These are phyloP conservation scores for Fusarium domesticum DNA, from an alignment of 2,329 filamentous ascomycete genomes.

Conservation along the genomic window DNA sequence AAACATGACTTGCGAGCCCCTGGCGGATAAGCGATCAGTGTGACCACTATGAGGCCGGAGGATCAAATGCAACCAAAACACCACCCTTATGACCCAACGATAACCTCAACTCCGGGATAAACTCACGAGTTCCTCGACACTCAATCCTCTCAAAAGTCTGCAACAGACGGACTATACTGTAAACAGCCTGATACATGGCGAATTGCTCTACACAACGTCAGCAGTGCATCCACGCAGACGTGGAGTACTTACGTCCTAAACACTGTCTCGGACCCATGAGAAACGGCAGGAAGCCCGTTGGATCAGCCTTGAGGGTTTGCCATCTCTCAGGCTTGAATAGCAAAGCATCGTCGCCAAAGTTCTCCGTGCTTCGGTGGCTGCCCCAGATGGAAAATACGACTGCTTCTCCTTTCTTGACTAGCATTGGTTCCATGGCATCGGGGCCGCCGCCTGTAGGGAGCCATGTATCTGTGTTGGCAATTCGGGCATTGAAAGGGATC, in stretches of 20 bases:
- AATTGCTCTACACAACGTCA: neutral
- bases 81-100: neutral
- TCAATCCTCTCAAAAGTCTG: neutral
- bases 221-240: no score
- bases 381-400: conserved; percentile 1
- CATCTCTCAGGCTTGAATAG: neutral
- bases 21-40: no score
- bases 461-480: neutral
- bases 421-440: neutral
- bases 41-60: no score
- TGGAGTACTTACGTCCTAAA: neutral
- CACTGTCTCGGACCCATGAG: neutral
- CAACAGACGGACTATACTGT: neutral
- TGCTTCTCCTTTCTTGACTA: neutral
- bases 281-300: neutral
- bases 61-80: neutral
- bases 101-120: neutral
- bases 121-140: neutral
- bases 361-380: neutral
- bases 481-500: neutral
- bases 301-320: neutral
- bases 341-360: neutral
- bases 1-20: no score
- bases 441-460: neutral
- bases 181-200: neutral